Evolutionary conservation across 139 green algal genomes (phyloP), one percentile per base, ranked within the genome.

Genomic region (Auxenochlorella pyrenoidosa): DNA sequence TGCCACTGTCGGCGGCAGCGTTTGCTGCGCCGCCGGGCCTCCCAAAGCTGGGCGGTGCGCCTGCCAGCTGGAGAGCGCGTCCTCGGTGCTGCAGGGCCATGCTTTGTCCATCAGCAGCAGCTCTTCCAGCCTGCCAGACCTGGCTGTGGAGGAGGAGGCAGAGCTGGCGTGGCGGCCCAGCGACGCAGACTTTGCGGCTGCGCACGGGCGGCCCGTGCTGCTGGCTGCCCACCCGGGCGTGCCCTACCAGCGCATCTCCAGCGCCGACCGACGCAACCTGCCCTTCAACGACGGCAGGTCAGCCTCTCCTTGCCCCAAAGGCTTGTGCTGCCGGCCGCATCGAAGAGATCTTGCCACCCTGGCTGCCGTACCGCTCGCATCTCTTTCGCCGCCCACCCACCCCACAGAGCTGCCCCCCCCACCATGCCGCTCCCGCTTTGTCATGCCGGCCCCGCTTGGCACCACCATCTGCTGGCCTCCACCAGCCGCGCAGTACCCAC

Each of bases 271-370:
- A 16, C 19, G 47, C 34, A 32, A 32, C 43, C 82, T 89, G 41
- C 86, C 73, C 34, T 41, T 86, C 66, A 89, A 86, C 47, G 30
- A 66, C 79, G 77, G 80, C 87, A 93, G 81, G 90, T 90, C 65
- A 4, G 85, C 32, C 16, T 1, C 28, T 6, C 24, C 15, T n/a
- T 16, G 5, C 47, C 47, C 47, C 12, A 12, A 6, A 58, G 12
- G 12, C 47, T 12, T 58, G 6, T 58, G 47, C 47, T 58, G 47
- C 47, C 6, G 6, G 12, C n/a, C n/a, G n/a, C n/a, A n/a, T n/a
- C n/a, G n/a, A n/a, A n/a, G n/a, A n/a, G n/a, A n/a, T n/a, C 71
- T 28, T 75, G n/a, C 44, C 43, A 5, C 40, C 44, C 51, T 32
- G 54, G 38, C 83, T 43, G 59, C 59, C 5, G 59, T 30, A 30